Percentiles rank a stretch among this genome's conserved stretches.
Evolutionary conservation across 257 asterid genomes (phyloP).

Genomic region (Eustoma russellianum): DNA sequence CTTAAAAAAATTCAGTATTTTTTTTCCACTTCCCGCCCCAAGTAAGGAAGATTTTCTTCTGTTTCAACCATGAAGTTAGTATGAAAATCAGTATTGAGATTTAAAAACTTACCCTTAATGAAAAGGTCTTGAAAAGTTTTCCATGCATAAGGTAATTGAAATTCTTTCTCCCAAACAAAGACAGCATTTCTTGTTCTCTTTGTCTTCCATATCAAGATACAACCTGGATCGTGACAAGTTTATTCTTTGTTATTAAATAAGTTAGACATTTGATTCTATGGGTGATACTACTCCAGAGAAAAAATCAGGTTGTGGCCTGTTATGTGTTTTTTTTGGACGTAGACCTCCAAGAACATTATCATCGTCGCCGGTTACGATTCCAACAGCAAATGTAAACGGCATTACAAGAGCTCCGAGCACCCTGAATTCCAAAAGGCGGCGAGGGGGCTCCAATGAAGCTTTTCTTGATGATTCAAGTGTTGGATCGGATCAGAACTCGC

Average conservation of each 20-base stretch:
- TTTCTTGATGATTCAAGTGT: constrained; percentile 7
- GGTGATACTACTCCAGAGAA: constrained; percentile 58
- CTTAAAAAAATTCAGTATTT: no score
- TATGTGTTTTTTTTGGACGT: constrained; percentile 68
- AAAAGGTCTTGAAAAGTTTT: constrained; percentile 3
- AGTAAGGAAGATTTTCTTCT: no score
- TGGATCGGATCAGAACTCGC: constrained; percentile 2
- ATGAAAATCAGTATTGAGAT: no score
- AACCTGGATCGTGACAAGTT: not conserved
- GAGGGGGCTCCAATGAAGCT: constrained; percentile 18
- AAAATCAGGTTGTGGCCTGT: constrained; percentile 69
- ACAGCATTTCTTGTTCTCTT: constrained; percentile 1
- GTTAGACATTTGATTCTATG: constrained; percentile 19
- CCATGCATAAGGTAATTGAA: constrained; percentile 11
- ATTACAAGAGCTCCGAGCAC: constrained; percentile 27
- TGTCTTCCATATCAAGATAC: constrained; percentile 4
- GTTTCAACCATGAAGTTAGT: no score
- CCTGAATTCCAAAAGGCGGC: constrained; percentile 20
- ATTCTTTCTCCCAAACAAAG: not conserved
- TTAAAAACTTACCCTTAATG: no score
- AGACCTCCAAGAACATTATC: constrained; percentile 43
- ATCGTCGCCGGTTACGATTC: constrained; percentile 44
- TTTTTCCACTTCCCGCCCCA: no score
- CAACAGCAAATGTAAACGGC: constrained; percentile 10
- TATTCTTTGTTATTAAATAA: not conserved